These are phyloP conservation scores for Tetracladium maxilliforme DNA, from an alignment of 2,329 filamentous ascomycete genomes.

Conservation along the genomic window DNA sequence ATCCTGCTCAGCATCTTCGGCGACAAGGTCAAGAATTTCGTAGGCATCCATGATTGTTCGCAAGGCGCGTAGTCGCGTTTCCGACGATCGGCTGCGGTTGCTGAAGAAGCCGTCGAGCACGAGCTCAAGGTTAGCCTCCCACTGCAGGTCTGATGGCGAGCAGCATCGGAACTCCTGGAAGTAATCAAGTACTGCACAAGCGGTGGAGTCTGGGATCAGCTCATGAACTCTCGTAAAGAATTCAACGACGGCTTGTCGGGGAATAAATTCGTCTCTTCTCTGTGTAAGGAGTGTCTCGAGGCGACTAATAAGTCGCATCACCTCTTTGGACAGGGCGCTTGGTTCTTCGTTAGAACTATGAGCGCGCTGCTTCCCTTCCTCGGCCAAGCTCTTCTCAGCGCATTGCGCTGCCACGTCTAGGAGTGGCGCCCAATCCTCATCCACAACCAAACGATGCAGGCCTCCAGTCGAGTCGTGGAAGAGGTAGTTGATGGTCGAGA, in stretches of 20 bases:
- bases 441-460: constrained; percentile 39
- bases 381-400: constrained; percentile 12
- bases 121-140: constrained; percentile 47
- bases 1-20: constrained; percentile 41
- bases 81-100: constrained; percentile 41
- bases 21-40: constrained; percentile 29
- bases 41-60: constrained; percentile 37
- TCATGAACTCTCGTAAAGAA: constrained; percentile 50
- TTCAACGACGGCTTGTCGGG: constrained; percentile 49
- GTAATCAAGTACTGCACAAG: constrained; percentile 48
- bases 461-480: constrained; percentile 36
- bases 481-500: constrained; percentile 37
- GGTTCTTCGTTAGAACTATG: neutral
- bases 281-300: no score
- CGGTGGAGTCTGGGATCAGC: constrained; percentile 49
- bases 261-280: constrained; percentile 41
- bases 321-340: no score
- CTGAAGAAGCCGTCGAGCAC: constrained; percentile 50
- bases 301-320: constrained; percentile 23
- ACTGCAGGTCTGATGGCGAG: constrained; percentile 54
- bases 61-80: constrained; percentile 48
- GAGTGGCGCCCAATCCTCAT: constrained; percentile 51
- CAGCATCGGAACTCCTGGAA: constrained; percentile 56
- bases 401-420: constrained; percentile 45
- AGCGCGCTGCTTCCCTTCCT: neutral